Evolutionary conservation across 2,329 filamentous ascomycete genomes (phyloP), one percentile per base, ranked within the genome.

Genomic region (Colletotrichum theobromicola): DNA sequence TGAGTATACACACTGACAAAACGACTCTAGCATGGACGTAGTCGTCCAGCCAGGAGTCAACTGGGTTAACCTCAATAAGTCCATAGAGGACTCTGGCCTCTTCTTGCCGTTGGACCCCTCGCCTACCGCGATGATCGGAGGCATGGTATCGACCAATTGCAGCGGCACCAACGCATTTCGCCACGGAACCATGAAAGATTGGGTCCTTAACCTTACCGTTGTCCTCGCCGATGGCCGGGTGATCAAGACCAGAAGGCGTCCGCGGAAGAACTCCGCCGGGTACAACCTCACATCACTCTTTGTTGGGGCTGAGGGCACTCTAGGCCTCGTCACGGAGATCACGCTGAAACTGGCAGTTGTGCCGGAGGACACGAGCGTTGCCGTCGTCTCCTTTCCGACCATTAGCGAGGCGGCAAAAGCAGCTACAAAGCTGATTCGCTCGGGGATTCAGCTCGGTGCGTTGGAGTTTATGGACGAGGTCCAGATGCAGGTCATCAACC

Each of bases 151-250:
- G 0, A 94, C 93, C 1, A 93, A 93, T 67, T 94, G 93, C 83
- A 92, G 87, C 67, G 89, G 89, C 0, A 91, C 90, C 1, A 91
- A 91, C 77, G 89, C 90, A 2, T 86, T 90, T 71, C 85, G 92
- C 66, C 94, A 94, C 79, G 93, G 93, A 0, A 94, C 93, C 0
- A 94, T 94, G 93, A 93, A 93, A 77, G 93, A 95, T 76, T 94
- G 92, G 88, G 93, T 94, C 2, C 85, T 94, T 73, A 93, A 92
- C 76, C 81, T 95, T 28, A 94, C 93, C 0, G 92, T 94, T 0
- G 93, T 94, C 0, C 86, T 94, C 55, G 90, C 93, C 1, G 92
- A 94, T 79, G 93, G 93, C 1, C 88, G 87, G 0, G 74, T 86
- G 21, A 91, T 95, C 82, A 94, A 94, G 79, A 95, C 93, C 0